Evolutionary conservation across 768 basidiomycete genomes (phyloP).

Genomic region (Kwoniella shandongensis): DNA sequence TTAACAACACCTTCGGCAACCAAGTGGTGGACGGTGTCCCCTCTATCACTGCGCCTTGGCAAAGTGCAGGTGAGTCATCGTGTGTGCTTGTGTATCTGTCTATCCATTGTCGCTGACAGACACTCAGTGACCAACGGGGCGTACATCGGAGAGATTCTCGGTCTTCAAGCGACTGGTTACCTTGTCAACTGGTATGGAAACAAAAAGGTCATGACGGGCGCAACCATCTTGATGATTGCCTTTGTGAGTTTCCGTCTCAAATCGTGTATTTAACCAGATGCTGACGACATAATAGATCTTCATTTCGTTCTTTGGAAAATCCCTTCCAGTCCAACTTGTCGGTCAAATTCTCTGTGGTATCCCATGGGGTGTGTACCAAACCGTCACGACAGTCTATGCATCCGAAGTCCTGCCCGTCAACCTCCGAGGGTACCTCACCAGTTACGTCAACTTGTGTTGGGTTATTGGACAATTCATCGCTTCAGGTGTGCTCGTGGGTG

Average conservation of each 20-base stretch:
- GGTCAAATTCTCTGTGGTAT: slow-evolving; percentile 40
- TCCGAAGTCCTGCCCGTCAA: slow-evolving; percentile 41
- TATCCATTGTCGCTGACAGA: background rate
- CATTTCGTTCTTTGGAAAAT: background rate
- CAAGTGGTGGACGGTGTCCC: slow-evolving; percentile 53
- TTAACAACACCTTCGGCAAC: slow-evolving; percentile 34
- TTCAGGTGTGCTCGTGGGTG: slow-evolving; percentile 28
- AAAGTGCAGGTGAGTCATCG: slow-evolving; percentile 10
- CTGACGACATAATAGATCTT: slow-evolving; percentile 34
- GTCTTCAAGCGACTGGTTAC: slow-evolving; percentile 18
- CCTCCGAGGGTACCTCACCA: slow-evolving; percentile 42
- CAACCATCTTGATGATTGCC: slow-evolving; percentile 16
- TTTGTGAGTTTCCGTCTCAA: slow-evolving; percentile 35
- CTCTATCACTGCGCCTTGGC: slow-evolving; percentile 21
- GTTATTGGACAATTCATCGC: slow-evolving; percentile 45
- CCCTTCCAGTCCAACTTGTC: slow-evolving; percentile 7
- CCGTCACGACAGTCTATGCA: slow-evolving; percentile 46
- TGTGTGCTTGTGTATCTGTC: background rate
- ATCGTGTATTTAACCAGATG: slow-evolving; percentile 43
- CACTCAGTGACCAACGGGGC: slow-evolving; percentile 41
- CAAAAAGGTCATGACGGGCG: slow-evolving; percentile 35
- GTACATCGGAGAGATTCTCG: slow-evolving; percentile 49
- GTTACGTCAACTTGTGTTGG: slow-evolving; percentile 47
- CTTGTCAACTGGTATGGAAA: slow-evolving; percentile 11
- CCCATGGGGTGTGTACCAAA: slow-evolving; percentile 39